Conservation (phyloP, 1,284 basidiomycete genomes). For the Moesziomyces aphidis region DNA sequence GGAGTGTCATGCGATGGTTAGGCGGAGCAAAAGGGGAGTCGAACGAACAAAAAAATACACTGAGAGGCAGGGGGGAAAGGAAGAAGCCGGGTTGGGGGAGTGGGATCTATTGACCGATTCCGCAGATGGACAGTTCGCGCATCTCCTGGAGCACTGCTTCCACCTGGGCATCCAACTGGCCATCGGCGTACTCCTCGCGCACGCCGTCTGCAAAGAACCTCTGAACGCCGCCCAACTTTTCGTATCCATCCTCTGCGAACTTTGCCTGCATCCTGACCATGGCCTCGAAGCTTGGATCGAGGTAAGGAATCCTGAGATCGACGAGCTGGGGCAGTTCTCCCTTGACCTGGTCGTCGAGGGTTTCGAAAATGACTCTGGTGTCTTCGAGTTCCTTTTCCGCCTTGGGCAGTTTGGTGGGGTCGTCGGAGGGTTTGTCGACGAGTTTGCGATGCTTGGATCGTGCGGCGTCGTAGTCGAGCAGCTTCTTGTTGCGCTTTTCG, state of each 20-base stretch:
- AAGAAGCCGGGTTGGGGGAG: too few relatives aligned
- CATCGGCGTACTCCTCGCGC: constrained; percentile 86
- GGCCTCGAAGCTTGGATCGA: constrained; percentile 97
- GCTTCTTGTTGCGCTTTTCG: constrained; percentile 94
- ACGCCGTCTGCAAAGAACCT: constrained; percentile 73
- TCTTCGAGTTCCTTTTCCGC: constrained; percentile 96
- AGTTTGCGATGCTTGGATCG: constrained; percentile 80
- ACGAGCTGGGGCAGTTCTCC: constrained; percentile 90
- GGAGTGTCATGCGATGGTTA: too few relatives aligned
- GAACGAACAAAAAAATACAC: not conserved
- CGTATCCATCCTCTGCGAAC: constrained; percentile 97
- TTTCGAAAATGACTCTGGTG: constrained; percentile 89
- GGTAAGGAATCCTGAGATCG: constrained; percentile 94
- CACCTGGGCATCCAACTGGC: constrained; percentile 93
- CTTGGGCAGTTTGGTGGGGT: constrained; percentile 89
- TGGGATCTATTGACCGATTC: constrained; percentile 52
- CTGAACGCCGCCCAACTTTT: constrained; percentile 96
- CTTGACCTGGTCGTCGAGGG: constrained; percentile 92
- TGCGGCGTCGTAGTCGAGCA: constrained; percentile 94
- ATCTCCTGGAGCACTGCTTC: constrained; percentile 95
- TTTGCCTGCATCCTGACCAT: constrained; percentile 96
- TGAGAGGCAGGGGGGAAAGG: too few relatives aligned
- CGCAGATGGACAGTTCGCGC: constrained; percentile 86
- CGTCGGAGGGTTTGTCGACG: constrained; percentile 92
- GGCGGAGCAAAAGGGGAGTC: not conserved